These are phyloP conservation scores for Astrothelium macrocarpum DNA, from an alignment of 495 filamentous ascomycete genomes.

Conservation along the genomic window DNA sequence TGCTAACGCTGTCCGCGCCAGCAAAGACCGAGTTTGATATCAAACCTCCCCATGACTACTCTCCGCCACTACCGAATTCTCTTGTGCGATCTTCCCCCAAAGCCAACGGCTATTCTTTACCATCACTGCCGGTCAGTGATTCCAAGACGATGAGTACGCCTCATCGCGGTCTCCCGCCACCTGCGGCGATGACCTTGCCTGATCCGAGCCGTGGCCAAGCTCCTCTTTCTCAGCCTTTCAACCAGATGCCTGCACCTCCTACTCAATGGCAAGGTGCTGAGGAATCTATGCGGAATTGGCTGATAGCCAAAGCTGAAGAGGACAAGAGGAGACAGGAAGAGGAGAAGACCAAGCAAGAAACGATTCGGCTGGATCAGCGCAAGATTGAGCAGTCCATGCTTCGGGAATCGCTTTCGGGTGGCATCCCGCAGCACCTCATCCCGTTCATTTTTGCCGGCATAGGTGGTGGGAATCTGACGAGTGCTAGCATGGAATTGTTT, in stretches of 20 bases:
- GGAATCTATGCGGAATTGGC: constrained; percentile 72
- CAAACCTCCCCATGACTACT: constrained; percentile 58
- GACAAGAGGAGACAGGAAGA: constrained; percentile 78
- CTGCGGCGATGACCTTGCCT: constrained; percentile 58
- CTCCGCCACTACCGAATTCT: constrained; percentile 50
- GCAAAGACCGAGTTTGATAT: constrained; percentile 48
- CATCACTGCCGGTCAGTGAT: constrained; percentile 32
- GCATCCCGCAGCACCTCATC: constrained; percentile 76
- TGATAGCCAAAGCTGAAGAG: constrained; percentile 75
- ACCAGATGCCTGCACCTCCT: constrained; percentile 58
- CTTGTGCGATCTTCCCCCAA: constrained; percentile 52
- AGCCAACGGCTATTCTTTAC: constrained; percentile 41
- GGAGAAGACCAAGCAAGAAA: constrained; percentile 76
- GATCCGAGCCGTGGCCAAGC: constrained; percentile 19
- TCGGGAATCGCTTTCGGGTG: constrained; percentile 64
- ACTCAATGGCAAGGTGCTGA: constrained; percentile 65
- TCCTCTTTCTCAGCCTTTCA: constrained; percentile 16
- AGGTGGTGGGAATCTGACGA: constrained; percentile 53
- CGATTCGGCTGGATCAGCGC: constrained; percentile 66
- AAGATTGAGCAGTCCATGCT: constrained; percentile 79
- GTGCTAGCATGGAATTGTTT: constrained; percentile 57
- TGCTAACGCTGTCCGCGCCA: constrained; percentile 64
- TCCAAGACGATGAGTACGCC: constrained; percentile 52
- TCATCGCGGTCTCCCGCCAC: constrained; percentile 67
- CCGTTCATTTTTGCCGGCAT: constrained; percentile 85